These are phyloP conservation scores for Lactarius trivialis DNA, from an alignment of 768 basidiomycete species.

Conservation along the genomic window DNA sequence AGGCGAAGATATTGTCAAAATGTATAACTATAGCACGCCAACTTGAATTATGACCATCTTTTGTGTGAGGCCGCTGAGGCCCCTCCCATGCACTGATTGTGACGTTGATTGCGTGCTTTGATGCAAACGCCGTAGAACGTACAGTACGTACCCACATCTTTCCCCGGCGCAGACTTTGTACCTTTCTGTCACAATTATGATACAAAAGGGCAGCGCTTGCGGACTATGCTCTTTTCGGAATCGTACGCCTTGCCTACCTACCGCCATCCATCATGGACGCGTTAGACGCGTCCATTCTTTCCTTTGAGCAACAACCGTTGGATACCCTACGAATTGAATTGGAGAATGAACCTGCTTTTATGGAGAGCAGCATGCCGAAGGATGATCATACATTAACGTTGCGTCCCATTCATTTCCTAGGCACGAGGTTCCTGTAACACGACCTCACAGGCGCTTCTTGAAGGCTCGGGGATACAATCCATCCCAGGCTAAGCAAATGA, in stretches of 20 bases:
- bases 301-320: conserved; percentile 10
- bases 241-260: not conserved
- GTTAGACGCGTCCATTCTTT: conserved; percentile 4
- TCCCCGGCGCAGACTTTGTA: not conserved
- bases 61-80: no score
- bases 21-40: not conserved
- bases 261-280: conserved; percentile 16
- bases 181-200: not conserved
- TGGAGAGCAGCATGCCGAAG: conserved; percentile 13
- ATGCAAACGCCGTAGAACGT: not conserved
- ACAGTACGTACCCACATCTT: not conserved
- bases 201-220: not conserved
- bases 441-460: conserved; percentile 59
- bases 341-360: conserved; percentile 4
- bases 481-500: conserved; percentile 55
- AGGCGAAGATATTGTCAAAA: not conserved
- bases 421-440: not conserved
- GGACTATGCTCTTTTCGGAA: not conserved
- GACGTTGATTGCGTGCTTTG: not conserved
- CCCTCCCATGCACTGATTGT: not conserved
- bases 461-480: conserved; percentile 63
- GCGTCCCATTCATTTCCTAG: not conserved
- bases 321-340: conserved; percentile 12
- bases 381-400: conserved; percentile 18
- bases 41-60: no score